phyloP scores from a whole-genome alignment of 495 filamentous ascomycete species.

The Penicillium verhagenii region DNA sequence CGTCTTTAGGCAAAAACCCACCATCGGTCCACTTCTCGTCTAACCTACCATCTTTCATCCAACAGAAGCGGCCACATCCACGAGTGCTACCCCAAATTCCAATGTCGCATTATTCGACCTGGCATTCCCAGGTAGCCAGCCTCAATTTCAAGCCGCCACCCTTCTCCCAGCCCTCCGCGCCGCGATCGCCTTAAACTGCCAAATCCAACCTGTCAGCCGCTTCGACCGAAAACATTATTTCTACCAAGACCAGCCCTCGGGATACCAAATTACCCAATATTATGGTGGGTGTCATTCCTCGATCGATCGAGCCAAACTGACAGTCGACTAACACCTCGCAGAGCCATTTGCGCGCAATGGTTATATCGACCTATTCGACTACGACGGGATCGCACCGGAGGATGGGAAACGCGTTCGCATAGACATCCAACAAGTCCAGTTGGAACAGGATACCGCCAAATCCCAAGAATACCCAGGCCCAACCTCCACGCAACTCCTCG shows the following conservation, averaged over 20 bases:
- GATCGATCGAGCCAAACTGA: neutral
- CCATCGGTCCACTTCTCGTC: neutral
- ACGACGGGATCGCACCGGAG: constrained; percentile 78
- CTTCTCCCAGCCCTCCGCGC: constrained; percentile 87
- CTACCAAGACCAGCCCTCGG: constrained; percentile 93
- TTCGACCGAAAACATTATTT: constrained; percentile 99
- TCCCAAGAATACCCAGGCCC: constrained; percentile 66
- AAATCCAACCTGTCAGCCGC: constrained; percentile 67
- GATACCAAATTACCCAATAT: constrained; percentile 98
- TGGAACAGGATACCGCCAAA: constrained; percentile 98
- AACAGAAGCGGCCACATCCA: constrained; percentile 63
- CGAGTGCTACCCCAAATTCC: constrained; percentile 71
- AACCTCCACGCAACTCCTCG: constrained; percentile 71
- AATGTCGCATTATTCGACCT: constrained; percentile 87
- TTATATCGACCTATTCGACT: constrained; percentile 60
- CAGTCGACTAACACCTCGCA: constrained; percentile 18
- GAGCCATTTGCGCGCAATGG: constrained; percentile 83
- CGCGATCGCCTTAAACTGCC: constrained; percentile 78
- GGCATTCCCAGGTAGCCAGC: constrained; percentile 86
- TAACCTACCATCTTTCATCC: neutral
- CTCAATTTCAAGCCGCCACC: constrained; percentile 77
- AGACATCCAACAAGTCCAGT: constrained; percentile 88
- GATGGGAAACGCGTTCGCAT: constrained; percentile 65
- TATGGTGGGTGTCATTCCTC: constrained; percentile 50
- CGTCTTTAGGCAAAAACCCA: constrained; percentile 13